Percentiles rank a stretch among this genome's conserved stretches.
Evolutionary conservation across 306 rosid species (phyloP).

Genomic region (cucumber (Cucumis sativus)): DNA sequence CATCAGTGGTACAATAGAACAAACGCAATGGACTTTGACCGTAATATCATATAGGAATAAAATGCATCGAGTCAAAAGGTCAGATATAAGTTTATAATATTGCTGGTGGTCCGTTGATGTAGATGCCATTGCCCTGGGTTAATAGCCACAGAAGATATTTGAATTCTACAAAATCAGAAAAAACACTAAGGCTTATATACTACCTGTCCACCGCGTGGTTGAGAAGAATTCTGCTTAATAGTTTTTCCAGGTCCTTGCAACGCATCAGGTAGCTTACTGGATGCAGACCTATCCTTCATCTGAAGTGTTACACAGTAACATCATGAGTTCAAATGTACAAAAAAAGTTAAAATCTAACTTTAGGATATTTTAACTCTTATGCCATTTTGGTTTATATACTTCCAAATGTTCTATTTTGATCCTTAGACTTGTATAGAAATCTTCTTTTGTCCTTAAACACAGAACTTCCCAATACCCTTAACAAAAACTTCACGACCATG

Average conservation of each 20-base stretch:
- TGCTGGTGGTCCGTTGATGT: background rate
- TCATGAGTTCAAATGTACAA: background rate
- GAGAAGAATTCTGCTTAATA: slow-evolving; percentile 28
- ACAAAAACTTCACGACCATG: background rate
- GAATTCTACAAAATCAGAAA: background rate
- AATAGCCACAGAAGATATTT: background rate
- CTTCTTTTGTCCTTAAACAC: background rate
- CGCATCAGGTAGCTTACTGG: slow-evolving; percentile 38
- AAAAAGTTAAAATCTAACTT: background rate
- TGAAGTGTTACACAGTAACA: slow-evolving; percentile 19
- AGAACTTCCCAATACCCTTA: background rate
- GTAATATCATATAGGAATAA: background rate
- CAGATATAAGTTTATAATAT: background rate
- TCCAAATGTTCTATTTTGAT: background rate
- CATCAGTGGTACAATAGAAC: background rate
- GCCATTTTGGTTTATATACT: background rate
- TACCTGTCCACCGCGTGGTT: slow-evolving; percentile 56
- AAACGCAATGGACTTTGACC: background rate
- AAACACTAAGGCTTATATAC: background rate
- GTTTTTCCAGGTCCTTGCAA: slow-evolving; percentile 38
- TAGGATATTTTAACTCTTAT: background rate
- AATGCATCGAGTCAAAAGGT: background rate
- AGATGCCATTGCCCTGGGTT: background rate
- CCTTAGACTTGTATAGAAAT: background rate
- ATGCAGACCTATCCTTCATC: slow-evolving; percentile 33